These are phyloP conservation scores for Ogataea sp. DNA, from an alignment of 805 yeast genomes.

Conservation along the genomic window DNA sequence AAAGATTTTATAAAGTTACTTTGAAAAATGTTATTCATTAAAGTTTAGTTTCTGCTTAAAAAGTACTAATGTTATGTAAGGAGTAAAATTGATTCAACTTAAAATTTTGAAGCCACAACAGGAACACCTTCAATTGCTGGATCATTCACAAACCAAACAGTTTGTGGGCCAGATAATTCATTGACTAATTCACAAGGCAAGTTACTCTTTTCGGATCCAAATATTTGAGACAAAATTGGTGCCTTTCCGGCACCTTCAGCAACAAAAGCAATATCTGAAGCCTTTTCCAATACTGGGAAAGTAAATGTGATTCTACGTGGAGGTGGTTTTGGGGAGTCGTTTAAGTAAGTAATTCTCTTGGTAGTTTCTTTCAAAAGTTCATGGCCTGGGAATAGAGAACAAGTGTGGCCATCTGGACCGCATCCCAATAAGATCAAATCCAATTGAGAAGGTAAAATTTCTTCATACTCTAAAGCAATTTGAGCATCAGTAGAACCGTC, in stretches of 20 bases:
- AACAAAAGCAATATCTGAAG: slow-evolving; percentile 60
- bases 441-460: slow-evolving; percentile 43
- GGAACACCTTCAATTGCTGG: slow-evolving; percentile 64
- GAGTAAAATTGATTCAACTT: neutral
- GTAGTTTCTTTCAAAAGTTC: slow-evolving; percentile 46
- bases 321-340: slow-evolving; percentile 91
- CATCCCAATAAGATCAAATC: slow-evolving; percentile 79
- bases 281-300: slow-evolving; percentile 58
- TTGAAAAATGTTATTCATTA: too few relatives aligned
- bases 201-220: slow-evolving; percentile 33
- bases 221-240: slow-evolving; percentile 60
- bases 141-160: slow-evolving; percentile 77
- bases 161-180: slow-evolving; percentile 39
- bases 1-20: too few relatives aligned
- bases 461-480: slow-evolving; percentile 59
- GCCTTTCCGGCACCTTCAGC: slow-evolving; percentile 89
- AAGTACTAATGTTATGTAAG: neutral
- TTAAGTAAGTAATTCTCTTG: slow-evolving; percentile 51
- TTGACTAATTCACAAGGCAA: slow-evolving; percentile 77
- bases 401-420: slow-evolving; percentile 96
- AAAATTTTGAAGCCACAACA: slow-evolving; percentile 11
- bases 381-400: slow-evolving; percentile 89
- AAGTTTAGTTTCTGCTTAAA: too few relatives aligned
- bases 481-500: slow-evolving; percentile 41
- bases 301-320: slow-evolving; percentile 87